A percentile compares a stretch with the other conserved stretches of the same genome.
These are phyloP conservation scores for Arthroderma uncinatum DNA, from an alignment of 2,329 filamentous ascomycete species.

Conservation along the genomic window DNA sequence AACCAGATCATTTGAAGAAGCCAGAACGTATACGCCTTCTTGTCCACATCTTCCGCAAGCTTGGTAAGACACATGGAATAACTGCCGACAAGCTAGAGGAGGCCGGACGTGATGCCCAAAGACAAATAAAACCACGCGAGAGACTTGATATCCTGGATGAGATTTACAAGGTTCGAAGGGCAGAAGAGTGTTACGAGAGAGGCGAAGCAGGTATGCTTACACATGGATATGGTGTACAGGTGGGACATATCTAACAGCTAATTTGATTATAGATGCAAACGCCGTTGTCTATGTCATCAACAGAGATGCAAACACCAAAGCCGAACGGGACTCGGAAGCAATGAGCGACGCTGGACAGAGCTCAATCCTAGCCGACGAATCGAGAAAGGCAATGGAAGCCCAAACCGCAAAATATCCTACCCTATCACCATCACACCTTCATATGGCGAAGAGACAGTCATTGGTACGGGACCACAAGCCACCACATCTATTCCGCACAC, in stretches of 20 bases:
- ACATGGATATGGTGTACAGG: conserved; percentile 25
- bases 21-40: conserved; percentile 32
- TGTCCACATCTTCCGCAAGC: conserved; percentile 32
- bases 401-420: not conserved
- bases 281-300: conserved; percentile 32
- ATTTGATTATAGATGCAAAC: too few relatives aligned
- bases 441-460: not conserved
- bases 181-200: conserved; percentile 33
- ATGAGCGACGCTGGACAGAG: not conserved
- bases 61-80: conserved; percentile 25
- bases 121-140: conserved; percentile 27
- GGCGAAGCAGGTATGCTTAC: conserved; percentile 32
- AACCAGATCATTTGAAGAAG: conserved; percentile 40
- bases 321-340: not conserved
- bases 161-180: conserved; percentile 20
- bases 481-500: not conserved
- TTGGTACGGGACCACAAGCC: not conserved
- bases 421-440: not conserved
- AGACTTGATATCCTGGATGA: conserved; percentile 32
- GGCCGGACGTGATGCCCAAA: conserved; percentile 28
- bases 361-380: not conserved
- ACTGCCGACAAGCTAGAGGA: conserved; percentile 32
- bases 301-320: conserved; percentile 22
- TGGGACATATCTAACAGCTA: conserved; percentile 25
- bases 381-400: not conserved